Base-by-base conservation (phyloP, 495 filamentous ascomycete species). In the Penicillium manginii region DNA sequence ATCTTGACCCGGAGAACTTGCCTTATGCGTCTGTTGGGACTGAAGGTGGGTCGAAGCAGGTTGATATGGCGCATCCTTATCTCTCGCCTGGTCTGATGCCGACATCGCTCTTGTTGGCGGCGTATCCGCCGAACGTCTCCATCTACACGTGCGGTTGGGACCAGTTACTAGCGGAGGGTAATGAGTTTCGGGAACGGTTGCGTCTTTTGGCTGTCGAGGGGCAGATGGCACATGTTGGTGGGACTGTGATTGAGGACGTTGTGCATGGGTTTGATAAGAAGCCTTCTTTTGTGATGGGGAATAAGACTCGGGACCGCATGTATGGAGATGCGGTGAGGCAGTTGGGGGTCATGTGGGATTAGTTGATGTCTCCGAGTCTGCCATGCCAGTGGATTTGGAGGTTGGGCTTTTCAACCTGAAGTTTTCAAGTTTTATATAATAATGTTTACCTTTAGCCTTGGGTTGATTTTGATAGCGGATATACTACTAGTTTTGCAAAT, bases 261-360 rank as follows among this genome's bases (percentile, higher is more conserved):
- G 17, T 65, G 43, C 67, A 69, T 67, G 64, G 60, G 17, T 69
- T 69, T 61, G 67, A 69, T 57, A 69, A 69, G 57, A 67, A 48
- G 51, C 64, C 67, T 22, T 62, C 52, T 0, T 64, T 69, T 54
- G 62, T 57, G 33, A 53, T 51, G 32, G 58, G 56, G 14, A 59
- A 62, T 60, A 14, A 26, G 9, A 18, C 3, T 15, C 21, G 66
- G 22, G 63, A 67, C 19, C 43, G 11, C 23, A 63, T 69, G 64
- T 67, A 64, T 54, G 54, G 32, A 14, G 61, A 69, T 69, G 67
- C 61, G 15, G 26, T 62, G 15, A 10, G 32, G 18, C 53, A 66
- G 54, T 49, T 69, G 51, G 48, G 29, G 48, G 17, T 55, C 3
- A 67, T 69, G 61, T 69, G 64, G 67, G 50, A 51, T 19, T 23